Evolutionary conservation across 2,329 filamentous ascomycete genomes (phyloP), one percentile per base, ranked within the genome.

Genomic region (Talaromyces sp.): DNA sequence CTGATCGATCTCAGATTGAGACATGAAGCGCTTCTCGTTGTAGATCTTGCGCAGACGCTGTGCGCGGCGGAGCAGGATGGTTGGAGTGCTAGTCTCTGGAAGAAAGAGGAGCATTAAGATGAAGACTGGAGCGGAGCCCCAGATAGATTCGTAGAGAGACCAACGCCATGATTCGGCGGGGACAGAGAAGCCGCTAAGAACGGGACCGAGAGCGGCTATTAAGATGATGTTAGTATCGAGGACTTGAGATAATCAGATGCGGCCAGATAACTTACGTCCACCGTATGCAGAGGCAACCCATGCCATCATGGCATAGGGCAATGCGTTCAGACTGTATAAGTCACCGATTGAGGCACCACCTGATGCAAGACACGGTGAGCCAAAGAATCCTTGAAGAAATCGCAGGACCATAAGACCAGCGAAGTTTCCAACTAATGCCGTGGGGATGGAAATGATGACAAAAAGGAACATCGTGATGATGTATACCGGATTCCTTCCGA

Each of bases 401-500:
- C 86, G 80, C 2, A 86, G 74, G 2, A 87, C 82, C 61, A 88
- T 78, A 9, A 90, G 75, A 0, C 85, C 85, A 0, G 82, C 73
- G 47, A 85, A 87, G 72, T 85, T 87, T 40, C 81, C 70, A 3
- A 83, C 83, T 0, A 89, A 68, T 0, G 85, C 83, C 0, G 86
- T 83, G 0, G 86, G 86, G 14, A 90, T 79, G 5, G 81, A 83
- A 10, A 90, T 70, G 55, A 89, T 79, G 44, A 87, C 83, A 66
- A 89, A 90, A 24, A 90, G 74, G 52, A 82, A 81, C 74, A 90
- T 86, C 9, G 86, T 86, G 58, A 82, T 67, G 32, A 88, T 81
- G 69, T 90, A 90, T 5, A 87, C 81, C 0, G 83, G 82, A 61
- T 86, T 89, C 6, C 87, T 79, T 2, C 88, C 87, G 46, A 90